Evolutionary conservation across 495 filamentous ascomycete species (phyloP), one percentile per base, ranked within the genome.

Genomic region (Talaromyces wortmannii): DNA sequence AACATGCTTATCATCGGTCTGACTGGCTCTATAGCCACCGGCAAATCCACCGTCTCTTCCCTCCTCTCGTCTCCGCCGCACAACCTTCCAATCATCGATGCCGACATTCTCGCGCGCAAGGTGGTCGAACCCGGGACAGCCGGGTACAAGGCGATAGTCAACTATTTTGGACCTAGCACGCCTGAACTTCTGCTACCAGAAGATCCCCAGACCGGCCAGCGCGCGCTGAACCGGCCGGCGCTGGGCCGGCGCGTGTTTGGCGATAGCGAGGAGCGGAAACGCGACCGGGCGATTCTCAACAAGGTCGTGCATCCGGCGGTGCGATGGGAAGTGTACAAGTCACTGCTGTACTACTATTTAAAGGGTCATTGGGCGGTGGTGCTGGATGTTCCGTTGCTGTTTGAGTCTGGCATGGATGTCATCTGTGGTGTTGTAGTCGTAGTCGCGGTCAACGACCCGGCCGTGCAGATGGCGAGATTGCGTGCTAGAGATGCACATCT

Each of bases 1-100:
- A 64, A 58, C 53, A 98, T 98, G 95, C 83, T 98, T 52, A 81
- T 98, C 62, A 89, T 98, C 65, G 94, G 94, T 60, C 85, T 98
- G 30, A 98, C 94, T 36, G 94, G 94, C 73, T 96, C 91, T 56
- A 96, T 98, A 67, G 92, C 94, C 36, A 97, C 95, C 4, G 94
- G 95, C 67, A 98, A 98, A 83, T 95, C 91, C 33, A 98, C 95
- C 59, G 92, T 95, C 59, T 96, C 94, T 42, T 66, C 75, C 54
- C 74, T 96, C 61, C 90, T 98, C 68, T 80, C 84, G 53, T 72
- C 78, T 0, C 78, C 89, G 0, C 92, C 91, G 10, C 86, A 97
- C 78, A 81, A 80, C 61, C 83, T 97, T 65, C 92, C 94, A 66
- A 82, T 97, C 64, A 88, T 98, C 78, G 94, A 98, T 73, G 91